Conservation (phyloP, 1,284 basidiomycete genomes). For the Apiotrichum domesticum region DNA sequence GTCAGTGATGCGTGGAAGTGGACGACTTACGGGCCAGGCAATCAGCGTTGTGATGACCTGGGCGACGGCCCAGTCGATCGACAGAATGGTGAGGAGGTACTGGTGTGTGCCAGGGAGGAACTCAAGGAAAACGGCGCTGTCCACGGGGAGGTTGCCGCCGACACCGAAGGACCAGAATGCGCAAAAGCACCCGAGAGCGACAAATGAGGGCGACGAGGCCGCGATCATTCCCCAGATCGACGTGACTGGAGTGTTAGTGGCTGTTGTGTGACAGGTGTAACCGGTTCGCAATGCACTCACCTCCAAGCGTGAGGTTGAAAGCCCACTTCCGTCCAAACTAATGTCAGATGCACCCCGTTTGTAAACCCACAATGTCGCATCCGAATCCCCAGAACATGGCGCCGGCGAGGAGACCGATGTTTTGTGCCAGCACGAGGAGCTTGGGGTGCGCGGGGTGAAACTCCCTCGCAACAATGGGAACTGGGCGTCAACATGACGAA, state of each 20-base stretch:
- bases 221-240: constrained; percentile 59
- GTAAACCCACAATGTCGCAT: constrained; percentile 35
- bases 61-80: constrained; percentile 62
- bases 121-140: constrained; percentile 57
- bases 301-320: constrained; percentile 58
- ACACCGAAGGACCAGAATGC: constrained; percentile 57
- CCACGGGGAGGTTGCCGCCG: constrained; percentile 58
- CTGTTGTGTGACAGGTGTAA: neutral
- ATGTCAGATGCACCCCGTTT: constrained; percentile 44
- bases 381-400: constrained; percentile 51
- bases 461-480: constrained; percentile 52
- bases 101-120: constrained; percentile 52
- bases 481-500: neutral
- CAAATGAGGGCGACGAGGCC: constrained; percentile 53
- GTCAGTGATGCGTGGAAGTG: neutral
- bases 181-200: constrained; percentile 56
- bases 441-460: constrained; percentile 30
- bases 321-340: constrained; percentile 42
- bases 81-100: constrained; percentile 60
- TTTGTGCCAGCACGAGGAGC: constrained; percentile 30
- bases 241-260: constrained; percentile 37
- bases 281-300: neutral
- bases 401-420: constrained; percentile 34
- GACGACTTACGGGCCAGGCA: constrained; percentile 23
- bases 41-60: constrained; percentile 29